Evolutionary conservation across 768 basidiomycete genomes (phyloP).

Genomic region (Boletus tomentosulus): DNA sequence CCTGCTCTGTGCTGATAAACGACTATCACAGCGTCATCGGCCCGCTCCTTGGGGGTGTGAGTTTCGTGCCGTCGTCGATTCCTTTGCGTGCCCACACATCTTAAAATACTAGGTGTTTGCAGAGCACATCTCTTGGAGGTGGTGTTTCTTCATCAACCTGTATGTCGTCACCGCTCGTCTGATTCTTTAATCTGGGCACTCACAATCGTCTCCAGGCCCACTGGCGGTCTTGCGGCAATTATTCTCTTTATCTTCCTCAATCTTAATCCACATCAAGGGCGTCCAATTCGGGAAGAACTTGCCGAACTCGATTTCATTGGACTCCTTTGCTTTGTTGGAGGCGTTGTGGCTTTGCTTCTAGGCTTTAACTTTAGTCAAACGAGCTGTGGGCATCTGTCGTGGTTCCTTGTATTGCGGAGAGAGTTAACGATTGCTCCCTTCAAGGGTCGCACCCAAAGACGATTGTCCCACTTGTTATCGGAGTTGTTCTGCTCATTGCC

Average conservation of each 20-base stretch:
- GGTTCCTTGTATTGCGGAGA: neutral
- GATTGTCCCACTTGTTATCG: conserved; percentile 59
- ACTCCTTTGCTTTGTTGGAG: conserved; percentile 54
- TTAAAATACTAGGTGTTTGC: conserved; percentile 51
- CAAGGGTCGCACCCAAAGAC: conserved; percentile 58
- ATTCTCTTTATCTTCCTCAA: conserved; percentile 73
- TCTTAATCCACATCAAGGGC: conserved; percentile 68
- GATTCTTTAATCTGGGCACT: neutral
- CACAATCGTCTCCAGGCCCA: conserved; percentile 47
- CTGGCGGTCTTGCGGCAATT: conserved; percentile 59
- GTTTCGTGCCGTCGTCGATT: conserved; percentile 17
- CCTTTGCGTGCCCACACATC: conserved; percentile 1
- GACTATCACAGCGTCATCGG: conserved; percentile 51
- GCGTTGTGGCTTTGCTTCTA: conserved; percentile 64
- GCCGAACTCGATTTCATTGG: conserved; percentile 71
- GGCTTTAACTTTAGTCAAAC: conserved; percentile 72
- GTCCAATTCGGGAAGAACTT: conserved; percentile 54
- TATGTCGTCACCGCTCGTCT: conserved; percentile 26
- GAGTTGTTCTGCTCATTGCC: conserved; percentile 46
- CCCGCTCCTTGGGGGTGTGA: conserved; percentile 75
- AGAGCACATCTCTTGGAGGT: conserved; percentile 76
- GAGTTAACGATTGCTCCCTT: neutral
- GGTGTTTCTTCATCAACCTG: conserved; percentile 82
- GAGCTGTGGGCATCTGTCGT: conserved; percentile 46
- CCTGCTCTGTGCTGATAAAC: neutral